Evolutionary conservation across 176 grass and related monocot genomes (phyloP).

Genomic region (Cocos nucifera): DNA sequence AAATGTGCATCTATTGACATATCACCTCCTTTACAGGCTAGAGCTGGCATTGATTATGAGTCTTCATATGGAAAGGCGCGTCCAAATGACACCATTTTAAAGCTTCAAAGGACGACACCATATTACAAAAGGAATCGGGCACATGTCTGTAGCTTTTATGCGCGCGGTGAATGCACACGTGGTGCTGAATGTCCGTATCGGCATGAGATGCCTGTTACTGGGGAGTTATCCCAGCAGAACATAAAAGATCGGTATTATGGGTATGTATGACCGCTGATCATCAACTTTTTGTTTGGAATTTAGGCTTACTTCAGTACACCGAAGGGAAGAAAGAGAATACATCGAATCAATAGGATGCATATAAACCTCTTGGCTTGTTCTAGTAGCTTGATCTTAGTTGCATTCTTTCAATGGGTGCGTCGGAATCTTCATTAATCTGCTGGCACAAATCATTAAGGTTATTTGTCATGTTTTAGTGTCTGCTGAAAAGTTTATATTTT

Average conservation of each 20-base stretch:
- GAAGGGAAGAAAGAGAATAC: no score
- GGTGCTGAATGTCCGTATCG: slow-evolving; percentile 94
- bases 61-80: slow-evolving; percentile 73
- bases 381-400: no score
- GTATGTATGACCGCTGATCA: slow-evolving; percentile 32
- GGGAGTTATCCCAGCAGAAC: slow-evolving; percentile 95
- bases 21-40: slow-evolving; percentile 31
- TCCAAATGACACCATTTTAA: slow-evolving; percentile 89
- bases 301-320: no score
- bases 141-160: slow-evolving; percentile 97
- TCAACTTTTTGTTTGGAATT: no score
- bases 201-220: slow-evolving; percentile 99
- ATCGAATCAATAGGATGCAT: no score
- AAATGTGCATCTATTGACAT: no score
- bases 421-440: no score
- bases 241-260: slow-evolving; percentile 99
- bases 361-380: no score
- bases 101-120: slow-evolving; percentile 94
- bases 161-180: slow-evolving; percentile 90
- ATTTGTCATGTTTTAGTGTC: no score
- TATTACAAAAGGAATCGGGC: slow-evolving; percentile 98
- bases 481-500: no score
- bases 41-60: slow-evolving; percentile 93
- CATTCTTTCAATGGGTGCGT: no score
- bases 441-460: no score